A percentile compares a stretch with the other conserved stretches of the same genome.
Conservation (phyloP, 805 yeast species). For the Pichia occidentalis region DNA sequence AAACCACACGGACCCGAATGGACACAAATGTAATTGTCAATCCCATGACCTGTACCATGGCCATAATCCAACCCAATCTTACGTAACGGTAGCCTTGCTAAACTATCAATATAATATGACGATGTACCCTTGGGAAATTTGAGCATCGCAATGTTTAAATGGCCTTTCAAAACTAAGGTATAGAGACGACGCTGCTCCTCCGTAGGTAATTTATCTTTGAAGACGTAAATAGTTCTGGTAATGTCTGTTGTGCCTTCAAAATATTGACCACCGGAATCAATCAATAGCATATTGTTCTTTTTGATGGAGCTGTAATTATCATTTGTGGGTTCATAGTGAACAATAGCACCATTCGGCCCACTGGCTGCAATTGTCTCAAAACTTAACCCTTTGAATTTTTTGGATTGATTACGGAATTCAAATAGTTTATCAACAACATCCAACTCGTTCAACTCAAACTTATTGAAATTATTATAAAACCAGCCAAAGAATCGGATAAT, state of each 20-base stretch:
- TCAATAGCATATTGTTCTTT: constrained; percentile 59
- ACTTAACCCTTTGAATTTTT: constrained; percentile 58
- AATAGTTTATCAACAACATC: constrained; percentile 50
- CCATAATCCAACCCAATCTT: constrained; percentile 75
- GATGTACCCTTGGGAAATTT: constrained; percentile 71
- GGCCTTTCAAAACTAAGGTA: constrained; percentile 87
- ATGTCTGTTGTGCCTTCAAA: constrained; percentile 95
- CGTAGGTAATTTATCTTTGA: constrained; percentile 35
- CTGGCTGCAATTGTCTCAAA: constrained; percentile 73
- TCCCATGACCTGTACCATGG: constrained; percentile 98
- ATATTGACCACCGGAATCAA: constrained; percentile 91
- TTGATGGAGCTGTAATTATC: constrained; percentile 56
- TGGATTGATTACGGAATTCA: constrained; percentile 36
- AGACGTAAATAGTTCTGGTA: constrained; percentile 78
- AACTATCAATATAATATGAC: constrained; percentile 69
- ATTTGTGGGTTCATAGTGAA: constrained; percentile 66
- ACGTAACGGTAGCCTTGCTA: constrained; percentile 83
- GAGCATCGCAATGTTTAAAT: constrained; percentile 74
- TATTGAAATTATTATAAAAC: constrained; percentile 57
- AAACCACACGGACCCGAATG: constrained; percentile 94
- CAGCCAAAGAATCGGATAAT: constrained; percentile 71
- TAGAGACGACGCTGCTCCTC: constrained; percentile 58
- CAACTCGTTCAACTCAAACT: constrained; percentile 40
- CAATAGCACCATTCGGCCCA: constrained; percentile 69
- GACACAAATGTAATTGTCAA: constrained; percentile 85